Base-by-base conservation (phyloP, 176 grass and related monocot genomes). In the Chrysopogon serrulatus region DNA sequence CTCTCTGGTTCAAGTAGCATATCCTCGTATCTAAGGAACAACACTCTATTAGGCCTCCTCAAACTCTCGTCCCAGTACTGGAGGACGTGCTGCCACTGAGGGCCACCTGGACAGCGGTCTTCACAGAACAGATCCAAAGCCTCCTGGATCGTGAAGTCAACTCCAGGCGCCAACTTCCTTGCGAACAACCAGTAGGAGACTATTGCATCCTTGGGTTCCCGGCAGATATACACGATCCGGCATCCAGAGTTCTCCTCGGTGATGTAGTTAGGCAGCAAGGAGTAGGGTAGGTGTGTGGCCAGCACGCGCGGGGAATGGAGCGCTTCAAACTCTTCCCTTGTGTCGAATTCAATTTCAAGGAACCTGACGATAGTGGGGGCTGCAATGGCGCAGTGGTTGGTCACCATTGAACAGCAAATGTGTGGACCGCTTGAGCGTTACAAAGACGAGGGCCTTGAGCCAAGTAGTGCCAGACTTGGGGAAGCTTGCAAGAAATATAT, bases 381-480 rank as follows among this genome's bases (percentile, higher is more conserved):
- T 51, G 9, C 43, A 33, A 19, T 19, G 44, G 8, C 44, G 17
- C 17, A 74, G 44, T 0, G 71, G 71, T 30, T 74, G 71, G 17
- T 34, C 4, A 17, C 0, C 28, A 3, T 16, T 4, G 28, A 2
- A 51, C 17, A 17, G 71, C 8, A 7, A 4, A 19, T 74, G 44
- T 1, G 24, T 11, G 14, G 70, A 4, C 0, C 42, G 41, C 41
- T 31, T 47, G 0, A 17, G 41, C 15, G 42, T 3, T 3, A 42
- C 70, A 11, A 88, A 86, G 32, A 18, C 27, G 1, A 86, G 66
- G 6, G 83, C 82, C 71, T 89, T 92, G 28, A 86, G 83, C 86
- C 83, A 92, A 53, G 83, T 89, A 37, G 86, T 89, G 56, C 86
- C 86, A 17, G 56, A 85, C 44, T 86, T 89, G 12, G 86, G 39